phyloP scores from a whole-genome alignment of 2,329 filamentous ascomycete genomes.

The Alternaria triticina region DNA sequence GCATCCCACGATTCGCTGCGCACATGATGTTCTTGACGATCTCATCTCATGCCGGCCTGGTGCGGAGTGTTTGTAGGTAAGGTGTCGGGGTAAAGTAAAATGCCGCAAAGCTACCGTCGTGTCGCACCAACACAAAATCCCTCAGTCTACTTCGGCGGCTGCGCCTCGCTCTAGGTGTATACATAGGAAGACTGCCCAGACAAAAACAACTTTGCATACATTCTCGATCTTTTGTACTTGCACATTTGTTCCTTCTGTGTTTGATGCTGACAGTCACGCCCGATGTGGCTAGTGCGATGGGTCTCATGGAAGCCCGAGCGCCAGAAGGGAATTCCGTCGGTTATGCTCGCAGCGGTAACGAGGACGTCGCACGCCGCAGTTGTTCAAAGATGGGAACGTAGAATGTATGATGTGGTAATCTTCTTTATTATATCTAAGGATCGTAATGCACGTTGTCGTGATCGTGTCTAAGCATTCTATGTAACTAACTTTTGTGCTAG shows the following conservation, averaged over 20 bases:
- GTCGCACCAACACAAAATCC: neutral
- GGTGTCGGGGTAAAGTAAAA: neutral
- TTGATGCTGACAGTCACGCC: neutral
- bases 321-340: neutral
- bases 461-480: neutral
- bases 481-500: conserved; percentile 1
- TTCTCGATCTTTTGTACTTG: neutral
- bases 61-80: neutral
- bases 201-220: neutral
- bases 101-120: neutral
- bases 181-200: neutral
- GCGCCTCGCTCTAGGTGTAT: neutral
- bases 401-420: neutral
- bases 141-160: neutral
- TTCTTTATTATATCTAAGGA: neutral
- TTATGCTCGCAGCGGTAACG: neutral
- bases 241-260: neutral
- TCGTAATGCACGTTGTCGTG: neutral
- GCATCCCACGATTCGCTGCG: neutral
- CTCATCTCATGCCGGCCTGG: neutral
- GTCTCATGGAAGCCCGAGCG: neutral
- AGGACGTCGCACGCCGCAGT: neutral
- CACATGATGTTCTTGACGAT: neutral
- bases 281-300: neutral
- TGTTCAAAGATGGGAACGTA: neutral